Conservation (phyloP, 345 rosid genomes). For the Odontarrhena argentea region DNA sequence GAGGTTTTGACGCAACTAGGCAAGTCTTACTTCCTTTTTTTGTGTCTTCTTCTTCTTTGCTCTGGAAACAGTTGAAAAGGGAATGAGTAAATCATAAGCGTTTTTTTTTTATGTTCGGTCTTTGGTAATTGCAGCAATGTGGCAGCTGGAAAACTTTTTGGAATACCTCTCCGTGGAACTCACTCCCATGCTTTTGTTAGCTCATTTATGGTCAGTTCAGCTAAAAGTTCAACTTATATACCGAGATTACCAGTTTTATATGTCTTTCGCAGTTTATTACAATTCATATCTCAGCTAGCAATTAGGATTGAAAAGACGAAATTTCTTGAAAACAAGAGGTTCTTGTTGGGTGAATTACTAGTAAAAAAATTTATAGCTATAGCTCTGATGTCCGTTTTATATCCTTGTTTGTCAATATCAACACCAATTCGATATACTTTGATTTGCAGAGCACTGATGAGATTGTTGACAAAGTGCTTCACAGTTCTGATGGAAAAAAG, state of each 20-base stretch:
- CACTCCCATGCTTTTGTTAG: constrained; percentile 99
- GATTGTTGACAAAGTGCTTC: constrained; percentile 72
- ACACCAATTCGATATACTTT: neutral
- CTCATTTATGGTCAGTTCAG: constrained; percentile 80
- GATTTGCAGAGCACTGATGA: constrained; percentile 82
- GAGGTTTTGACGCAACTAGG: constrained; percentile 99
- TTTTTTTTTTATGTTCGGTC: neutral
- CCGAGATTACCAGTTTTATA: neutral
- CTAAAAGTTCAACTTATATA: neutral
- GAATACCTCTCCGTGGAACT: constrained; percentile 95
- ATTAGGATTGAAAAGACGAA: neutral
- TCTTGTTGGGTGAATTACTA: neutral
- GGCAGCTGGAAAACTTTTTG: constrained; percentile 88
- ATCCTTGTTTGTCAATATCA: neutral
- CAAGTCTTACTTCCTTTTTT: constrained; percentile 25
- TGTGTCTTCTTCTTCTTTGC: neutral
- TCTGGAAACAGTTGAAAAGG: neutral
- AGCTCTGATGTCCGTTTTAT: neutral
- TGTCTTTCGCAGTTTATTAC: neutral
- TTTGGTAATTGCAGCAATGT: constrained; percentile 68
- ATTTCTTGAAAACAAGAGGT: neutral
- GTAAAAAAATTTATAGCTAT: neutral
- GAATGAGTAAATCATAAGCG: neutral
- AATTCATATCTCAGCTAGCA: neutral
- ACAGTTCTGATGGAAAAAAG: constrained; percentile 61